Evolutionary conservation across 1,139 yeast species (phyloP), one percentile per base, ranked within the genome.

Genomic region (Yamadazyma sp.): DNA sequence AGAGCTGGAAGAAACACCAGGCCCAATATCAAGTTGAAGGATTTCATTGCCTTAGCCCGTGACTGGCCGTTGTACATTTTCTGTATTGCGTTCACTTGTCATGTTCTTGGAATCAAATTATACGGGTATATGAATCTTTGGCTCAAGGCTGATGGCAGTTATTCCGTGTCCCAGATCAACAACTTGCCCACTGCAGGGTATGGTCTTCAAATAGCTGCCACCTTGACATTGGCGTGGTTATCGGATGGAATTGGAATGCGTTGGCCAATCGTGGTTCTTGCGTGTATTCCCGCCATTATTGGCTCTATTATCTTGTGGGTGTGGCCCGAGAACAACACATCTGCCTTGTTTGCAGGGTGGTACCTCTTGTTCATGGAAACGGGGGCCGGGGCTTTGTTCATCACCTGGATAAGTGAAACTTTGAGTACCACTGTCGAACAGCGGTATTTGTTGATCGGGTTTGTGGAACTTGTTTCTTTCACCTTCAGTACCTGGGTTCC

Each of bases 121-220:
- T 43, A 43, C 31, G 41, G 44, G 11, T 53, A 48, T 32, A 45
- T 56, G 43, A 51, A 48, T 30, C 52, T 55, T 35, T 61, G 62
- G 61, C 48, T 61, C 30, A 54, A 59, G 37, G 46, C 48, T n/a
- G 42, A 51, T 29, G 56, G 51, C 16, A 46, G 46, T 5, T 62
- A 52, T 41, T 35, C 56, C 21, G 49, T 61, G 15, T 39, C 52
- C 17, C 56, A 62, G 38, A 56, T 61, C 40, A 62, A 61, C 49
- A 59, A 52, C 31, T 55, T 55, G 33, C 67, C 68, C 26, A 58
- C 65, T 6, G 58, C 56, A 29, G 64, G 54, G 8, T 48, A 53
- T 32, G 68, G 56, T 11, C 42, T 59, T 11, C 59, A 57, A 39
- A 53, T 61, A 13, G 45, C 57, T 6, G 21, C 38, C 15, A 45